Conservation (phyloP, 2,329 filamentous ascomycete species). For the Lomentospora prolificans region DNA sequence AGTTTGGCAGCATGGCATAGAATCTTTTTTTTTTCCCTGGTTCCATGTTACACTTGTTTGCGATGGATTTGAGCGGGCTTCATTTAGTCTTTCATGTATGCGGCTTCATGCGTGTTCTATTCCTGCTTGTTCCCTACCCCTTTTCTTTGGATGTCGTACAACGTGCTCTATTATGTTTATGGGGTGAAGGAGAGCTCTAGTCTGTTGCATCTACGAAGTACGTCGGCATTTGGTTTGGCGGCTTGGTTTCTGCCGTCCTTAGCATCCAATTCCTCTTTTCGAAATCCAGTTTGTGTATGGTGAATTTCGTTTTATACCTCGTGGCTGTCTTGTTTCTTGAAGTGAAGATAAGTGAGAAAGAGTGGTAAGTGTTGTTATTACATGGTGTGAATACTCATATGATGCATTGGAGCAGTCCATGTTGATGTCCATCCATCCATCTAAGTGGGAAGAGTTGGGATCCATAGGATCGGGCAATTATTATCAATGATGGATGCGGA, state of each 20-base stretch:
- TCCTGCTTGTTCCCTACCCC: background rate
- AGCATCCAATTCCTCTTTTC: background rate
- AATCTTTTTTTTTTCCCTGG: background rate
- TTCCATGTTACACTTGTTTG: background rate
- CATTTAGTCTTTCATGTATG: background rate
- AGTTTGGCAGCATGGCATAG: constrained; percentile 3
- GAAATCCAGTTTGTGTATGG: background rate
- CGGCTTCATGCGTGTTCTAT: background rate
- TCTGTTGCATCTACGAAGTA: background rate
- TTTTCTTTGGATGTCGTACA: no score
- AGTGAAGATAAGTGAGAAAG: no score
- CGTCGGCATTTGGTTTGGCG: background rate
- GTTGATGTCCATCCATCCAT: no score
- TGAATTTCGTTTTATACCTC: no score
- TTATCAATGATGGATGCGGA: background rate
- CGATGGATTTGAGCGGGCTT: background rate
- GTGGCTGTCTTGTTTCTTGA: no score
- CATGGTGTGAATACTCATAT: background rate
- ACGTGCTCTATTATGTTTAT: background rate
- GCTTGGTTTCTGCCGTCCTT: background rate
- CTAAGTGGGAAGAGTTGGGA: no score
- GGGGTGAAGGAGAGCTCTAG: background rate
- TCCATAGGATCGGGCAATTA: no score
- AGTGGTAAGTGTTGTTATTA: no score
- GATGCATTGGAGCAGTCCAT: no score